Conservation (phyloP, 2,329 filamentous ascomycete species). For the Trichoderma polysporum region DNA sequence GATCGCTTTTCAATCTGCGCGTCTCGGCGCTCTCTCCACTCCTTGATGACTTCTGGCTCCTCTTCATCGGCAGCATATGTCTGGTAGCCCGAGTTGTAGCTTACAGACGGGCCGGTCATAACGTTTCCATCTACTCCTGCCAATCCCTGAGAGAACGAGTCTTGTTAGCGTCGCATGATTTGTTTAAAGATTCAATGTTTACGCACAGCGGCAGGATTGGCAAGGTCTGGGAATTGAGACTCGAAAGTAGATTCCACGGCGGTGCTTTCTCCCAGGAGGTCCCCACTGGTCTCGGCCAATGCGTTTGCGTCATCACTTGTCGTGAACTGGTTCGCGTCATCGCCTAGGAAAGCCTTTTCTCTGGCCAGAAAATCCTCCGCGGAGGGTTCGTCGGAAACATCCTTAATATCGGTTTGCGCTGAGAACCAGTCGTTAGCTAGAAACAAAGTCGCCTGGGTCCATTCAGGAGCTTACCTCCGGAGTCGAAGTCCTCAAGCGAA, state of each 20-base stretch:
- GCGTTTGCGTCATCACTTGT: constrained; percentile 69
- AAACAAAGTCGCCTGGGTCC: constrained; percentile 7
- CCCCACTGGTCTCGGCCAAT: constrained; percentile 63
- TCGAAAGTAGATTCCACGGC: constrained; percentile 64
- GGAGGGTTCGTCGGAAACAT: constrained; percentile 57
- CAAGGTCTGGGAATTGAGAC: constrained; percentile 84
- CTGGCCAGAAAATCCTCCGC: constrained; percentile 85
- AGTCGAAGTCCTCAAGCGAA: constrained; percentile 75
- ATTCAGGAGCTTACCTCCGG: constrained; percentile 50
- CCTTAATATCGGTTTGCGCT: constrained; percentile 69
- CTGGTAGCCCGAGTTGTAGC: constrained; percentile 61
- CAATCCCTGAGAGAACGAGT: neutral
- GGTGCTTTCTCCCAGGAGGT: constrained; percentile 69
- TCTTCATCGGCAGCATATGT: constrained; percentile 66
- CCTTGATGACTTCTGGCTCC: constrained; percentile 83
- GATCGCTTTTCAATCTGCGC: constrained; percentile 79
- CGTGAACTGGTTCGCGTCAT: constrained; percentile 88
- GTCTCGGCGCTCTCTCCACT: constrained; percentile 91
- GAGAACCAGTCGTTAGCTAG: constrained; percentile 23
- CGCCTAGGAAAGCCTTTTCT: constrained; percentile 85
- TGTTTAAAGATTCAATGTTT: neutral
- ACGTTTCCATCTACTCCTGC: constrained; percentile 29
- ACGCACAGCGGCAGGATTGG: constrained; percentile 38
- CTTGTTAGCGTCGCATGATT: constrained; percentile 6
- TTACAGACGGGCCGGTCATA: constrained; percentile 72